phyloP scores from a whole-genome alignment of 2,329 filamentous ascomycete genomes.

The Cercospora sp. region DNA sequence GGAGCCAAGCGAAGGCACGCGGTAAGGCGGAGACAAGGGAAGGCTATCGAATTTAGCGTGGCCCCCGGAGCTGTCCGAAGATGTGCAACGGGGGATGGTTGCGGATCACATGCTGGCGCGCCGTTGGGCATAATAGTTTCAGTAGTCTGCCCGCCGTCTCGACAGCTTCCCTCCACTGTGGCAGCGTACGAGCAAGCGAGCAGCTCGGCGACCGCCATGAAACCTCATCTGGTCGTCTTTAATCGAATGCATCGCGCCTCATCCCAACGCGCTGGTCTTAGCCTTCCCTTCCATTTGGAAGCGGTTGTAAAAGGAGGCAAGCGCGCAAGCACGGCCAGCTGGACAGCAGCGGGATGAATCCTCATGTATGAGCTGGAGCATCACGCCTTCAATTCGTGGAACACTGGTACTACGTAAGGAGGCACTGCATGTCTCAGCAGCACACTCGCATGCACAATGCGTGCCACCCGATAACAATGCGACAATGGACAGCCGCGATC shows the following conservation, averaged over 20 bases:
- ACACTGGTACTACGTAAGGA: background rate
- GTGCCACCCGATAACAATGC: background rate
- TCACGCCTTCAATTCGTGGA: background rate
- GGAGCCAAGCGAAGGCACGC: background rate
- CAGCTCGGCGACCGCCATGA: background rate
- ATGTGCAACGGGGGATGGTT: background rate
- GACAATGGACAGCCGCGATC: background rate
- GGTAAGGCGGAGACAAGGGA: background rate
- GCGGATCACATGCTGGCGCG: background rate
- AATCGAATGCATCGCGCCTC: background rate
- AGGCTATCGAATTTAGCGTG: slow-evolving; percentile 1
- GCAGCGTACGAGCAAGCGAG: background rate
- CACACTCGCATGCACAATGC: slow-evolving; percentile 1
- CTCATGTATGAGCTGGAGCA: background rate
- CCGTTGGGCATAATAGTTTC: background rate
- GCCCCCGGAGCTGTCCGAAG: background rate
- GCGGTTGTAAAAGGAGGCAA: background rate
- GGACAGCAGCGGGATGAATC: background rate
- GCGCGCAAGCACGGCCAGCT: background rate
- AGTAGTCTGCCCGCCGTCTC: background rate
- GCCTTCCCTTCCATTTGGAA: background rate
- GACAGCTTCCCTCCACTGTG: background rate
- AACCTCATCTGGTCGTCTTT: background rate
- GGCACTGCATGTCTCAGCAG: background rate
- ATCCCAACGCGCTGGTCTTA: background rate